A percentile compares a stretch with the other conserved stretches of the same genome.
phyloP scores from a whole-genome alignment of 2,329 filamentous ascomycete species.

The Ophiostoma piceae region DNA sequence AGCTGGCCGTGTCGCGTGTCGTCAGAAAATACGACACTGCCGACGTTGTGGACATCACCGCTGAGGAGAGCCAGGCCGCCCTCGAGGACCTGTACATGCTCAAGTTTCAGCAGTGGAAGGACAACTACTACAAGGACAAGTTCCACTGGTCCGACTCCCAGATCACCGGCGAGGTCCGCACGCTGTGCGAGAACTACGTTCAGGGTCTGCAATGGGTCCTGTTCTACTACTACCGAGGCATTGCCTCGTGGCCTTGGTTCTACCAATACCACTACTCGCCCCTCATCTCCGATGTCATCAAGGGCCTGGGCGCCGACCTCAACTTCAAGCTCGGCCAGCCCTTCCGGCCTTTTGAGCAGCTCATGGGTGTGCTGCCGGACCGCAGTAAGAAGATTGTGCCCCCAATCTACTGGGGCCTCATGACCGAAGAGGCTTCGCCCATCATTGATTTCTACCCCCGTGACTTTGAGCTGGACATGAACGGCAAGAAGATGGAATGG shows the following conservation, averaged over 20 bases:
- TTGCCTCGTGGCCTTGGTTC: constrained; percentile 98
- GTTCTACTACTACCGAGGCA: constrained; percentile 95
- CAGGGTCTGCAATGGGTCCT: constrained; percentile 97
- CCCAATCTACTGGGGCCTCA: constrained; percentile 76
- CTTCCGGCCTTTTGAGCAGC: constrained; percentile 89
- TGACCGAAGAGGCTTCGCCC: constrained; percentile 84
- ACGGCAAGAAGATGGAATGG: constrained; percentile 99
- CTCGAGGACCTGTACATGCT: constrained; percentile 82
- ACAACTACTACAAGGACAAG: constrained; percentile 85
- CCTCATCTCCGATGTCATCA: constrained; percentile 86
- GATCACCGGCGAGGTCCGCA: constrained; percentile 67
- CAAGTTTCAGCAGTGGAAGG: constrained; percentile 90
- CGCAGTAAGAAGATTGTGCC: constrained; percentile 97
- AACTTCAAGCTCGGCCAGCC: constrained; percentile 92
- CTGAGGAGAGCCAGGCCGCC: constrained; percentile 70
- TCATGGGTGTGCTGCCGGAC: constrained; percentile 97
- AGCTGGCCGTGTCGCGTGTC: constrained; percentile 75
- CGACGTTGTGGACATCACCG: constrained; percentile 70
- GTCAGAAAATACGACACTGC: constrained; percentile 90
- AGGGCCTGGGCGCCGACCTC: constrained; percentile 78
- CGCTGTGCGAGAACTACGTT: constrained; percentile 91
- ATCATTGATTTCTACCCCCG: constrained; percentile 98
- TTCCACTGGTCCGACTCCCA: constrained; percentile 81
- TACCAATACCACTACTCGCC: constrained; percentile 96
- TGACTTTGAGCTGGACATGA: constrained; percentile 98